Evolutionary conservation across 345 rosid genomes (phyloP), one percentile per base, ranked within the genome.

Genomic region (Rhodomyrtus tomentosa): DNA sequence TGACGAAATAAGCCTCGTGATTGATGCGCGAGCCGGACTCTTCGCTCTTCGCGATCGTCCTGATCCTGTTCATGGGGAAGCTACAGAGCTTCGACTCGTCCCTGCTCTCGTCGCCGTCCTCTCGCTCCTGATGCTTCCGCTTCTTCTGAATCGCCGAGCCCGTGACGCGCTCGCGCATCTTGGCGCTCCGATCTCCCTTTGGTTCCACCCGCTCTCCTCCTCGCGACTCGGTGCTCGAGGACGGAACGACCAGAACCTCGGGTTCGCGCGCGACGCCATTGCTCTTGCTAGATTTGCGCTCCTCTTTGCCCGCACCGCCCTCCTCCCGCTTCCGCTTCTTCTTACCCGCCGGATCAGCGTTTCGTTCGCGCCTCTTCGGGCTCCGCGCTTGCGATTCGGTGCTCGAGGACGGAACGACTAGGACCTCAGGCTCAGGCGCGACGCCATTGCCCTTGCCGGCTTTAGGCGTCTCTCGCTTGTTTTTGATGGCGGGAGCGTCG

Each of bases 41-140:
- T 27, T 90, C 95, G 83, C 73, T 88, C 88, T 92, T 94, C 82
- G 91, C 91, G 79, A 95, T 94, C 89, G 94, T 91, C 89, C 88
- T 89, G 12, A 95, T 91, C 88, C 98, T 91, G 10, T 88, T 89
- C 95, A 93, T 93, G 12, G 99, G 98, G 86, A 95, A 92, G 85
- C 85, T 89, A 85, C 86, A 89, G 85, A 81, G 68, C 86, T 90
- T 88, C 50, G 87, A 88, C 36, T 88, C 95, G 48, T 89, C 94
- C 55, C 84, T 87, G 22, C 80, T 89, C n/a, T 51, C 90, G 27
- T 83, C 84, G 6, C 86, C 88, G 3, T 89, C 91, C 5, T 81
- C 88, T 49, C 85, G 87, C 49, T 83, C 86, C 10, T 29, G 83
- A 48, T 58, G 91, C 54, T 58, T 59, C 29, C 80, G 80, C 42